Evolutionary conservation across 805 yeast genomes (phyloP), one percentile per base, ranked within the genome.

Genomic region (Ogataea sp.): DNA sequence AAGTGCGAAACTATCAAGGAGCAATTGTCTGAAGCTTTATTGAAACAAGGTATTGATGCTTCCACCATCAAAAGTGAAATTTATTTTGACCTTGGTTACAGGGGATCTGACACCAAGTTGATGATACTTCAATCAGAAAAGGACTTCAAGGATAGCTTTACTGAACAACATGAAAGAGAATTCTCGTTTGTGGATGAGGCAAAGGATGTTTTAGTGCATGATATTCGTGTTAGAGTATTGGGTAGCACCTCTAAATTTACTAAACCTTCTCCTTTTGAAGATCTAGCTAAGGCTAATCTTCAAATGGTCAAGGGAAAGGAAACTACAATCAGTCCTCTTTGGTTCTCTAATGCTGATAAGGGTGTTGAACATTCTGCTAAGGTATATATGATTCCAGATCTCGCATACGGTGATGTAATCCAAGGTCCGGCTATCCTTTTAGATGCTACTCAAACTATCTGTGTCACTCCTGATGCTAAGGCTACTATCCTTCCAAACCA

Each of bases 91-190:
- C 64, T 88, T 68, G 71, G 93, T 51, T 89, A 83, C 53, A 76
- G 75, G 44, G 96, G 96, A 7, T 82, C 95, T n/a, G 96, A 89
- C 52, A 83, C 96, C 2, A 79, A 82, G 28, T 61, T 89, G 44
- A 82, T 88, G 83, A 75, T 83, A n/a, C 43, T 51, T 5, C 58
- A 52, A 20, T 55, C 52, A 5, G 38, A 37, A 31, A 38, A 43
- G 1, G 56, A 51, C 31, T 57, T 55, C 33, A 30, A 46, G 4
- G 15, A 37, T 6, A 33, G 40, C 1, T 61, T 61, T 40, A 47
- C 50, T 34, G 50, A 49, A 26, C 47, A 41, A 14, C 65, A 61
- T 39, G 50, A 56, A 38, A 42, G 61, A 32, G 65, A 61, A 41
- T 58, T 61, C 38, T 57, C 59, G 1, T 61, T 61, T 45, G 56